Percentiles rank a stretch among this genome's conserved stretches.
phyloP scores from a whole-genome alignment of 345 rosid genomes.

The Lepidium africanum region DNA sequence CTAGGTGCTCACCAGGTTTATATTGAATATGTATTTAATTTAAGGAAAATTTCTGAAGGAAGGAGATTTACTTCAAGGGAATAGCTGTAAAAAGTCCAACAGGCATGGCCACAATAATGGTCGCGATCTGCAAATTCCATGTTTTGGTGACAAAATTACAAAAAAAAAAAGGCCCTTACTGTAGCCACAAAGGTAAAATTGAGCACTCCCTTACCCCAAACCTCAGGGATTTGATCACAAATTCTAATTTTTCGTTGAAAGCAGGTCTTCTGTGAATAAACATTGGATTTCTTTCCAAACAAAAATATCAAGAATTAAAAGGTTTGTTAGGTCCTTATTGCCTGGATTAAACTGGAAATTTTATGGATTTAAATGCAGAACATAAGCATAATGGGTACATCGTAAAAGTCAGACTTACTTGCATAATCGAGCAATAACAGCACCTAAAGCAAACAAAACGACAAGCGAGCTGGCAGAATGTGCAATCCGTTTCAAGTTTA shows the following conservation, averaged over 20 bases:
- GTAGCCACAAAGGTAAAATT: neutral
- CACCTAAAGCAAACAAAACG: slow-evolving; percentile 47
- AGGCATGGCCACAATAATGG: slow-evolving; percentile 82
- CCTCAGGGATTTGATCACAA: slow-evolving; percentile 53
- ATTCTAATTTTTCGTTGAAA: slow-evolving; percentile 38
- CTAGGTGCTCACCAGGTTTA: neutral
- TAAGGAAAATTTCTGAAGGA: neutral
- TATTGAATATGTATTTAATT: neutral
- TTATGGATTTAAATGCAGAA: neutral
- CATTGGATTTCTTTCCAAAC: slow-evolving; percentile 39
- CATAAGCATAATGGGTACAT: neutral
- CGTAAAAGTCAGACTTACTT: slow-evolving; percentile 33
- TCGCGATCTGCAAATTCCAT: slow-evolving; percentile 50
- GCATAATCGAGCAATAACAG: slow-evolving; percentile 46
- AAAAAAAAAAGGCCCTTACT: neutral
- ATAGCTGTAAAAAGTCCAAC: slow-evolving; percentile 86
- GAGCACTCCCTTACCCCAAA: slow-evolving; percentile 45
- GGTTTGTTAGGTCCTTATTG: neutral
- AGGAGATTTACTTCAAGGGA: slow-evolving; percentile 63
- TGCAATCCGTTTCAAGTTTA: slow-evolving; percentile 62
- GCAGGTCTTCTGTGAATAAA: slow-evolving; percentile 46
- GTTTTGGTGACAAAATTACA: slow-evolving; percentile 10
- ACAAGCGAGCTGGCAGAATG: slow-evolving; percentile 64
- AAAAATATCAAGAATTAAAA: slow-evolving; percentile 47
- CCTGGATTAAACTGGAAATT: neutral